phyloP scores from a whole-genome alignment of 2,329 filamentous ascomycete genomes.

The Neonectria coccinea region DNA sequence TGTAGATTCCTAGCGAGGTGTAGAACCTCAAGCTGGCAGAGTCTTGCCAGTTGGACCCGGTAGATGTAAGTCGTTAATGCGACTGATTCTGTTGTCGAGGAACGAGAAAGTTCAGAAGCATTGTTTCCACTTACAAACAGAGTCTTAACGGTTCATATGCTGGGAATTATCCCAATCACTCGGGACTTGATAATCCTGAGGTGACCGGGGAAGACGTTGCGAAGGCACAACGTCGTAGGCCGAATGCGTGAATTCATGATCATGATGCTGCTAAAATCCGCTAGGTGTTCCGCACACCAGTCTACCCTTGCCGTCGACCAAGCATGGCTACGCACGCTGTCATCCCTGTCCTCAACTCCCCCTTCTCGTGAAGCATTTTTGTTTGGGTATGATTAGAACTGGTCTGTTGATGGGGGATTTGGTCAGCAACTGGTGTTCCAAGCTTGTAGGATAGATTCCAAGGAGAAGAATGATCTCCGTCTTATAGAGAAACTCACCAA shows the following conservation, averaged over 20 bases:
- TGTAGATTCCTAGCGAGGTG: not conserved
- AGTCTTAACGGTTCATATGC: not conserved
- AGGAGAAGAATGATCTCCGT: not conserved
- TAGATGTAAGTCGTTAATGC: not conserved
- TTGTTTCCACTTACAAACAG: not conserved
- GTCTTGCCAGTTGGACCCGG: not conserved
- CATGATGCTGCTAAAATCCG: slow-evolving; percentile 42
- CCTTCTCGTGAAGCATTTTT: slow-evolving; percentile 20
- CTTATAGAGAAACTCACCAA: slow-evolving; percentile 64
- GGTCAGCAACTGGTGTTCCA: slow-evolving; percentile 26
- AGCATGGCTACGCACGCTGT: slow-evolving; percentile 20
- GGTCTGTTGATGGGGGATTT: slow-evolving; percentile 27
- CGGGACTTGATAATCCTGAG: not conserved
- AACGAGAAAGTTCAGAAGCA: not conserved
- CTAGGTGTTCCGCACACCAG: slow-evolving; percentile 34
- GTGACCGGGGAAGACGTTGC: not conserved
- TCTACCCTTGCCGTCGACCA: slow-evolving; percentile 18
- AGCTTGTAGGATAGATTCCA: not conserved
- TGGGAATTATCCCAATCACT: not conserved
- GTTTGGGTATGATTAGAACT: slow-evolving; percentile 35
- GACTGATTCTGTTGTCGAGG: not conserved
- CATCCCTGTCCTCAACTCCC: slow-evolving; percentile 12
- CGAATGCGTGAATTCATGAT: slow-evolving; percentile 43
- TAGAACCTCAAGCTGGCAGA: not conserved
- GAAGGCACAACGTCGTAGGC: slow-evolving; percentile 21